A percentile compares a stretch with the other conserved stretches of the same genome.
Evolutionary conservation across 2,329 filamentous ascomycete genomes (phyloP).

Genomic region (Ophiostoma triangulosporum): DNA sequence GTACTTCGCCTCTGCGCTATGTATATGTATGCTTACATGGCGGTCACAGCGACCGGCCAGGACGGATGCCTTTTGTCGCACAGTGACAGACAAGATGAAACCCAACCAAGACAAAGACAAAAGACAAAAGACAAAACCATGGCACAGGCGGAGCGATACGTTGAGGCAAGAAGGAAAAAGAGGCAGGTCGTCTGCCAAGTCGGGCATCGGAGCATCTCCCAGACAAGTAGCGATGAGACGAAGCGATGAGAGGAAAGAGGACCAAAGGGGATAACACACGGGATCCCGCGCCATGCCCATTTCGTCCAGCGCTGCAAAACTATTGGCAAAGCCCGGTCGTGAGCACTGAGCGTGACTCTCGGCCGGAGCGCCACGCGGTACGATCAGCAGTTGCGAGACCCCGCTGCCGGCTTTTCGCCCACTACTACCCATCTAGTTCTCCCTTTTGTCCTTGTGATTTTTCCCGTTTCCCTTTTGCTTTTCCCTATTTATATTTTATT

Average conservation of each 20-base stretch:
- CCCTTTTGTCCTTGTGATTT: background rate
- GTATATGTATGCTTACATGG: no score
- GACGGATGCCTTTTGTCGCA: background rate
- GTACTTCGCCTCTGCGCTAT: no score
- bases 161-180: background rate
- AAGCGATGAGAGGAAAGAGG: background rate
- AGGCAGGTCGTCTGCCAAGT: background rate
- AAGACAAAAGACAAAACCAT: background rate
- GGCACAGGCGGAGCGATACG: background rate
- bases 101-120: background rate
- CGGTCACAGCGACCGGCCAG: background rate
- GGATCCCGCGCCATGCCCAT: background rate
- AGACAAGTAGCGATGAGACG: background rate
- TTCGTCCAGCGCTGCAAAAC: background rate
- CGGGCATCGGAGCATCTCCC: conserved; percentile 1
- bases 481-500: no score
- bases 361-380: background rate
- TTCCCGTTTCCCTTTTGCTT: background rate
- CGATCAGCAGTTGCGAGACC: background rate
- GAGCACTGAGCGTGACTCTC: no score
- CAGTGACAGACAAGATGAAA: background rate
- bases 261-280: background rate
- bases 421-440: background rate
- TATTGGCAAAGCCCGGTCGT: no score
- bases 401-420: background rate